These are phyloP conservation scores for Gossypium laxum DNA, from an alignment of 441 rosid genomes.

Conservation along the genomic window DNA sequence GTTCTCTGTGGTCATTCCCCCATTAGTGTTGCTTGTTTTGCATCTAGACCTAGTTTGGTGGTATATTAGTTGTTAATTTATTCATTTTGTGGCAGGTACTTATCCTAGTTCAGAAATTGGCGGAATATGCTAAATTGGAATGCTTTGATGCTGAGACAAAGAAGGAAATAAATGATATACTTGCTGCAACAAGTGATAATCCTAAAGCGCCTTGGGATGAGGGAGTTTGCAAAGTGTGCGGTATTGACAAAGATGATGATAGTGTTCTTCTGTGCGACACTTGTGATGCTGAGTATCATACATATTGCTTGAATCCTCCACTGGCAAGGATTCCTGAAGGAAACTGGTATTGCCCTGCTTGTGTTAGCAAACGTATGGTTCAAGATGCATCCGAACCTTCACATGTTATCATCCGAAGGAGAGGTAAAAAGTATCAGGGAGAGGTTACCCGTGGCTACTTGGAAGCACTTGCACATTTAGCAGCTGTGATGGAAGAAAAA, in stretches of 20 bases:
- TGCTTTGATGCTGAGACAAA: slow-evolving; percentile 46
- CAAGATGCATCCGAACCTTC: slow-evolving; percentile 39
- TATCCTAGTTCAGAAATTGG: slow-evolving; percentile 52
- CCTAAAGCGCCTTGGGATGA: slow-evolving; percentile 99
- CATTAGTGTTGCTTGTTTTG: background rate
- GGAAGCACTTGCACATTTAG: slow-evolving; percentile 50
- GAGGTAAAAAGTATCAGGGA: slow-evolving; percentile 56
- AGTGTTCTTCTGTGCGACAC: slow-evolving; percentile 93
- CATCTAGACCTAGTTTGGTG: background rate
- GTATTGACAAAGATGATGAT: slow-evolving; percentile 91
- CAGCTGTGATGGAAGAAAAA: slow-evolving; percentile 60
- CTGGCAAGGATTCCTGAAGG: slow-evolving; percentile 91
- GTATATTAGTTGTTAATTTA: background rate
- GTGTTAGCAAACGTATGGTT: slow-evolving; percentile 48
- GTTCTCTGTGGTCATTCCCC: background rate
- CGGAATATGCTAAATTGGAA: slow-evolving; percentile 47
- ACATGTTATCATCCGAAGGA: slow-evolving; percentile 32
- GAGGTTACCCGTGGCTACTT: slow-evolving; percentile 56
- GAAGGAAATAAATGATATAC: slow-evolving; percentile 57
- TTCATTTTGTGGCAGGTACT: slow-evolving; percentile 54
- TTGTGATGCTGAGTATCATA: slow-evolving; percentile 96
- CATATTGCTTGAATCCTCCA: slow-evolving; percentile 95
- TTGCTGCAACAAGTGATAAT: slow-evolving; percentile 51
- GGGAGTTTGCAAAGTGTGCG: slow-evolving; percentile 95
- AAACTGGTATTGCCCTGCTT: slow-evolving; percentile 96